Base-by-base conservation (phyloP, 163 green algal genomes). In the Chlamydomonas reinhardtii region DNA sequence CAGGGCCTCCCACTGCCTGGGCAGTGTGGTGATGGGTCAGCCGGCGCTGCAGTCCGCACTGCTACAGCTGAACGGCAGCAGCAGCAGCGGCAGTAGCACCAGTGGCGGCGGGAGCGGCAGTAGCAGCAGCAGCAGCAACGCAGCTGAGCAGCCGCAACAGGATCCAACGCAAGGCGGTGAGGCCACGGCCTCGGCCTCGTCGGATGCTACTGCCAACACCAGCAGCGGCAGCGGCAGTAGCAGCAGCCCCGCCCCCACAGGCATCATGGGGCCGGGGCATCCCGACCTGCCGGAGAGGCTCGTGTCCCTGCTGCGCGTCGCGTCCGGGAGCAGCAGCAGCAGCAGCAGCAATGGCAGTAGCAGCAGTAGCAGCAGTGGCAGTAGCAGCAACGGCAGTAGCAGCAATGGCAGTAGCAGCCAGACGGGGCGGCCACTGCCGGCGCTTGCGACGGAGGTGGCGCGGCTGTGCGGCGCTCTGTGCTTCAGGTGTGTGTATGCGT, bases 1-100 rank as follows among this genome's bases (percentile, higher is more conserved):
- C 76, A 83, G 76, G 76, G 74, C 76, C 15, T 56, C 61, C 48
- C 76, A 84, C 76, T 84, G 76, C 64, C 62, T 84, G 29, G 76
- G 27, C 43, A 62, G 31, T 17, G 15, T 75, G 39, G 76, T 84
- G 17, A 84, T 84, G 76, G 76, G 76, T 20, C 76, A 84, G 64
- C 20, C 54, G 12, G 39, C 25, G 43, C 64, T 84, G 64, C 65
- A 75, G n/a, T 39, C 68, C 20, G 76, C 76, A 9, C 37, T 83
- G 59, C 31, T 82, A 29, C 24, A 66, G 59, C 59, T 66, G 12
- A 29, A 16, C 59, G 20, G 73, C 19, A 66, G 59, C 24, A 5
- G 59, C 24, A 29, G 59, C 59, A 66, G 59, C 8, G 14, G 59
- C 59, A 66, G 59, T 6, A 29, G 59, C 24, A n/a, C 39, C 35